Conservation (phyloP, 352 stramenopile species). For the Pythium brassicae region DNA sequence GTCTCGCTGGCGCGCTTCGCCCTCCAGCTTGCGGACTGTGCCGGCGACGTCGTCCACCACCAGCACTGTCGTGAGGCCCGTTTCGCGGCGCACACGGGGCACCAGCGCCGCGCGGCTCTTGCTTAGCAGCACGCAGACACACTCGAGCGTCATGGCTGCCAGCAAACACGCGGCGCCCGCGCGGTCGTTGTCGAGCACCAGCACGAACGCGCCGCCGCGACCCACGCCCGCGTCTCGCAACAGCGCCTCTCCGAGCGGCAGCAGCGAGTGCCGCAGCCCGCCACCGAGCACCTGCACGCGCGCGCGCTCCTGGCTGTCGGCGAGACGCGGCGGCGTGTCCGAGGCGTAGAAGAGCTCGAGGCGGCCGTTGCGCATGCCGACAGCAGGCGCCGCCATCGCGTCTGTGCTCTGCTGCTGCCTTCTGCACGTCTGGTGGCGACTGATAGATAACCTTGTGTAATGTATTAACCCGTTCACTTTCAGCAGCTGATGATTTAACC, state of each 20-base stretch:
- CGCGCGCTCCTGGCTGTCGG: slow-evolving; percentile 10
- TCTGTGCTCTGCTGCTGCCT: too few relatives aligned
- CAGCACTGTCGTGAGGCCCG: slow-evolving; percentile 53
- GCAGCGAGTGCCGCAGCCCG: slow-evolving; percentile 33
- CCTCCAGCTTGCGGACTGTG: background rate
- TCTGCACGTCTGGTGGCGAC: too few relatives aligned
- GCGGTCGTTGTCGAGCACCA: slow-evolving; percentile 70
- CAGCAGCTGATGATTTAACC: too few relatives aligned
- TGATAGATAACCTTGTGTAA: too few relatives aligned
- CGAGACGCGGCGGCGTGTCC: slow-evolving; percentile 7
- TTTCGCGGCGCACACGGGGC: slow-evolving; percentile 44
- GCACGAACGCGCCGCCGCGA: slow-evolving; percentile 44
- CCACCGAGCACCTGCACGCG: slow-evolving; percentile 33
- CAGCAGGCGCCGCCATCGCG: slow-evolving; percentile 22
- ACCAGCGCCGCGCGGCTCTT: slow-evolving; percentile 45
- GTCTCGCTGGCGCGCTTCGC: slow-evolving; percentile 9
- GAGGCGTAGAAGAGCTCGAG: slow-evolving; percentile 41
- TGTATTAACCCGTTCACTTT: too few relatives aligned
- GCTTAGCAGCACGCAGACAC: slow-evolving; percentile 49
- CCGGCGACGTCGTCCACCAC: slow-evolving; percentile 32
- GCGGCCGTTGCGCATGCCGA: slow-evolving; percentile 63
- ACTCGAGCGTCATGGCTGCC: slow-evolving; percentile 57
- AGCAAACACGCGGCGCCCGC: slow-evolving; percentile 73
- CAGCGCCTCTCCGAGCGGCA: slow-evolving; percentile 45
- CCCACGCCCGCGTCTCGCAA: slow-evolving; percentile 29